phyloP scores from a whole-genome alignment of 306 rosid genomes.

The Purshia tridentata region DNA sequence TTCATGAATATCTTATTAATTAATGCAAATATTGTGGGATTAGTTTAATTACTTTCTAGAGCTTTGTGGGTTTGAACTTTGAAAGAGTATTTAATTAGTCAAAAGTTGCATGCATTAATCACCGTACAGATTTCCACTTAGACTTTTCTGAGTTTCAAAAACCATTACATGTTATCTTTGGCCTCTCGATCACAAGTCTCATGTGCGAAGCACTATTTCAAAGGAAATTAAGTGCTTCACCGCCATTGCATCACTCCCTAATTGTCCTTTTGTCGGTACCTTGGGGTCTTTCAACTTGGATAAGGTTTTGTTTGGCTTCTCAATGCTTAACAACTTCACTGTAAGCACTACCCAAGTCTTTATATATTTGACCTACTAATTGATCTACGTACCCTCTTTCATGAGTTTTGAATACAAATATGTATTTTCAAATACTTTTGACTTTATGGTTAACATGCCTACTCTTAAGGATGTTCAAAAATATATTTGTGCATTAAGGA shows the following conservation, averaged over 20 bases:
- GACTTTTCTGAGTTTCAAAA: neutral
- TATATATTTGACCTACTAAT: neutral
- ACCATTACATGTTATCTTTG: neutral
- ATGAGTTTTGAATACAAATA: neutral
- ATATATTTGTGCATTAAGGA: no score
- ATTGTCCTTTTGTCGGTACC: conserved; percentile 9
- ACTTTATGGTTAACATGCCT: neutral
- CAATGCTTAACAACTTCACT: neutral
- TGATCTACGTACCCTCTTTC: no score
- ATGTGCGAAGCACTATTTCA: conserved; percentile 26
- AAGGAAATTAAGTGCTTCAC: neutral
- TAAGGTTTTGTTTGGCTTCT: neutral
- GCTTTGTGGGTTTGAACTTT: conserved; percentile 23
- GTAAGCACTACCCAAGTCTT: neutral
- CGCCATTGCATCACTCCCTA: neutral
- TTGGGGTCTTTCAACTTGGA: neutral
- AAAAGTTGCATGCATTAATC: conserved; percentile 39
- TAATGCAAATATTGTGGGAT: conserved; percentile 23
- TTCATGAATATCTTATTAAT: conserved; percentile 19
- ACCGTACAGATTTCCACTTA: conserved; percentile 16
- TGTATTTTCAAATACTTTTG: neutral
- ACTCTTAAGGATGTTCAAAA: no score
- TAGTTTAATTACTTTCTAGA: conserved; percentile 4
- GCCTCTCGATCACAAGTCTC: neutral
- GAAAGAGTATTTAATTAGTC: neutral